Evolutionary conservation across 768 basidiomycete genomes (phyloP).

Genomic region (Dendrothele bispora): DNA sequence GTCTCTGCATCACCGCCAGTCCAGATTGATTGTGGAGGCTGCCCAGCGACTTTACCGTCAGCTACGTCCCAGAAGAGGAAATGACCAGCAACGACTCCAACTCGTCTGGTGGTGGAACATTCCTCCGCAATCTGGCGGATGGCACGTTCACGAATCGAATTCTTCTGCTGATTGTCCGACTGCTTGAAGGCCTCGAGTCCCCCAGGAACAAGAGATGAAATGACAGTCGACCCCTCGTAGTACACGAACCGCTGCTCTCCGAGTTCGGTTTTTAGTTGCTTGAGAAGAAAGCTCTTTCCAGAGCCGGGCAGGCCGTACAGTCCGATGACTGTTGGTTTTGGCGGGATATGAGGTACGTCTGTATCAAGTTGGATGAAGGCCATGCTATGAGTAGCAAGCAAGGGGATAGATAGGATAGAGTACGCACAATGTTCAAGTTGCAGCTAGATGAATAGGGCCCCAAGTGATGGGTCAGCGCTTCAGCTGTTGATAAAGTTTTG

Average conservation of each 20-base stretch:
- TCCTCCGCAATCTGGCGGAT: conserved; percentile 16
- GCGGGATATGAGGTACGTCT: too few species aligned
- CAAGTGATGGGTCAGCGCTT: too few species aligned
- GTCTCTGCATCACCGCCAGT: conserved; percentile 14
- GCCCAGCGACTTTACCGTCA: conserved; percentile 11
- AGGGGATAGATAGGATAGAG: too few species aligned
- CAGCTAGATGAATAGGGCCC: too few species aligned
- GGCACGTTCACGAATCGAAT: conserved; percentile 13
- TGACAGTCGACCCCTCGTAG: conserved; percentile 19
- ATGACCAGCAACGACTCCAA: conserved; percentile 21
- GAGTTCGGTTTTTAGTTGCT: conserved; percentile 14
- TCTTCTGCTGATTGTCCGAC: conserved; percentile 14
- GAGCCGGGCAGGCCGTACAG: conserved; percentile 21
- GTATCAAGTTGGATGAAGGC: too few species aligned
- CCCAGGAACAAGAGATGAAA: conserved; percentile 18
- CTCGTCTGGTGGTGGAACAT: conserved; percentile 13
- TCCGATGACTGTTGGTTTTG: conserved; percentile 17
- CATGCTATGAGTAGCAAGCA: too few species aligned
- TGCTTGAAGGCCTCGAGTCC: conserved; percentile 21
- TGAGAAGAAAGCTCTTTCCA: conserved; percentile 17
- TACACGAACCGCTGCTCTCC: conserved; percentile 13
- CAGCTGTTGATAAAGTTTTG: too few species aligned
- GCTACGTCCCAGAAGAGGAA: conserved; percentile 20
- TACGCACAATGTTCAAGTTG: too few species aligned
- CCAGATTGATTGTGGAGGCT: conserved; percentile 18